phyloP scores from a whole-genome alignment of 2,329 filamentous ascomycete genomes.

The Neofusicoccum parvum region DNA sequence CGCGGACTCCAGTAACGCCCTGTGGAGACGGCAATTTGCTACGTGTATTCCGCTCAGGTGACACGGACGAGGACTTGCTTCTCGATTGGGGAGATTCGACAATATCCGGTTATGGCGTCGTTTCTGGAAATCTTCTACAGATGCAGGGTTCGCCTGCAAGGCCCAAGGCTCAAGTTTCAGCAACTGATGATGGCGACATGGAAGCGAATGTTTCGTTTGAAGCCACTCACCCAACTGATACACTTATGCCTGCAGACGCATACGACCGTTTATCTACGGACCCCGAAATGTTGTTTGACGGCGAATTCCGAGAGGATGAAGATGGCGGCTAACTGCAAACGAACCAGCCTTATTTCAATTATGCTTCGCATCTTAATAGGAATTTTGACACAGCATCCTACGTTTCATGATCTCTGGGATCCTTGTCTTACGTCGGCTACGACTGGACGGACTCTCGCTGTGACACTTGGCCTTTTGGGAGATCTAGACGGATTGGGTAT shows the following conservation, averaged over 20 bases:
- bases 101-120: not conserved
- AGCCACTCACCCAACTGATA: not conserved
- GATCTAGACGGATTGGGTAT: not conserved
- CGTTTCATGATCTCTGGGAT: not conserved
- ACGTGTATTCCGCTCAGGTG: not conserved
- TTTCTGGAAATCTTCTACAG: not conserved
- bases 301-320: not conserved
- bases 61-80: not conserved
- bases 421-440: not conserved
- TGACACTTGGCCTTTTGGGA: not conserved
- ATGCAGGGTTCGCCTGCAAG: not conserved
- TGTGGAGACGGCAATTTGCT: too few species aligned
- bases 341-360: not conserved
- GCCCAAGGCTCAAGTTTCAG: not conserved
- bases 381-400: not conserved
- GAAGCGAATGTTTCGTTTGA: not conserved
- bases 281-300: constrained; percentile 1
- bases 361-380: not conserved
- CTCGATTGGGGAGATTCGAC: not conserved
- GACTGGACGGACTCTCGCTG: not conserved
- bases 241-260: not conserved
- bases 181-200: too few species aligned
- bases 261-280: not conserved
- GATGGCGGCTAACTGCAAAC: not conserved
- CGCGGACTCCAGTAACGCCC: not conserved